phyloP scores from a whole-genome alignment of 805 yeast species.

The Pachysolen tannophilus region DNA sequence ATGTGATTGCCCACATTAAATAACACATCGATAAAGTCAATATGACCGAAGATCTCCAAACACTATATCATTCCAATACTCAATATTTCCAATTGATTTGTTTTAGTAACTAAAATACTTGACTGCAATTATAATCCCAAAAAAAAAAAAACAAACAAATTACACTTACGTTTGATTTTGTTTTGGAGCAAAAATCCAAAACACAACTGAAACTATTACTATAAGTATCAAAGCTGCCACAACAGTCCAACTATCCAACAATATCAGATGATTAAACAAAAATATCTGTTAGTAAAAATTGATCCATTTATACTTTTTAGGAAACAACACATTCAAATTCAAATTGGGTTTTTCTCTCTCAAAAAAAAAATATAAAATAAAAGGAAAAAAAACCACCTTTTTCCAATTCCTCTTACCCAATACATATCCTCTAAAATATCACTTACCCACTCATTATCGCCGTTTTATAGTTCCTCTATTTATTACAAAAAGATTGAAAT shows the following conservation, averaged over 20 bases:
- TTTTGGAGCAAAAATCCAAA: constrained; percentile 85
- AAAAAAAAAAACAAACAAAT: too few species aligned
- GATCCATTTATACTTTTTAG: too few species aligned
- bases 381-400: too few species aligned
- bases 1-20: constrained; percentile 91
- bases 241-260: constrained; percentile 53
- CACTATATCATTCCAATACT: constrained; percentile 27
- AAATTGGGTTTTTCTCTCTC: too few species aligned
- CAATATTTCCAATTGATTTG: background rate
- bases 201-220: constrained; percentile 47
- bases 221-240: constrained; percentile 54
- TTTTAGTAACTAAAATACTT: background rate
- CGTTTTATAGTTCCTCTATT: too few species aligned
- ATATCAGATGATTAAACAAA: constrained; percentile 13
- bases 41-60: constrained; percentile 66
- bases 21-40: constrained; percentile 70
- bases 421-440: too few species aligned
- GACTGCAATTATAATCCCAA: background rate
- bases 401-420: too few species aligned
- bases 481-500: too few species aligned
- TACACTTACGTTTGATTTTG: constrained; percentile 61
- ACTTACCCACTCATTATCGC: constrained; percentile 16
- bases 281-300: background rate
- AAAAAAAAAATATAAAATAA: too few species aligned
- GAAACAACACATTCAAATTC: too few species aligned